Conservation (phyloP, 2,329 filamentous ascomycete genomes). For the Colletotrichum sp. region DNA sequence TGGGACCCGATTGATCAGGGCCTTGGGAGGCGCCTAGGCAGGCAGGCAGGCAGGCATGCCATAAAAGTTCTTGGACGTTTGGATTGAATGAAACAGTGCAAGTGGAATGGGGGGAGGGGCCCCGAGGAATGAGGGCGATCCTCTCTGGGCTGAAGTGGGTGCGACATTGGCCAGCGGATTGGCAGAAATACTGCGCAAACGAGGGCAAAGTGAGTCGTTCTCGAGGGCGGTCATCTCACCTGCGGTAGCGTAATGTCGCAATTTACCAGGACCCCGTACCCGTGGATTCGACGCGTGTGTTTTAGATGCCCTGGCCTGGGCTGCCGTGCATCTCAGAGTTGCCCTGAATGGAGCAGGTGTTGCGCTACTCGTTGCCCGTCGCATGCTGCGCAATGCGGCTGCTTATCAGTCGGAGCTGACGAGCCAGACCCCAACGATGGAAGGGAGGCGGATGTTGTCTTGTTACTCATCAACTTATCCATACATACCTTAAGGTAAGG, state of each 20-base stretch:
- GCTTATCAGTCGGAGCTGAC: background rate
- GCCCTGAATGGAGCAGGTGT: background rate
- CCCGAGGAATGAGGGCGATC: conserved; percentile 7
- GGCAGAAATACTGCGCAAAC: conserved; percentile 3
- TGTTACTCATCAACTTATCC: background rate
- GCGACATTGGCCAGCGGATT: background rate
- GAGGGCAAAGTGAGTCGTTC: background rate
- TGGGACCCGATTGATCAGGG: background rate
- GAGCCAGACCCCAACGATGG: background rate
- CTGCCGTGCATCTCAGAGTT: background rate
- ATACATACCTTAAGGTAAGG: background rate
- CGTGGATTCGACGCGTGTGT: background rate
- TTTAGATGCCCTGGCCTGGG: background rate
- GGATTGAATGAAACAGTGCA: background rate
- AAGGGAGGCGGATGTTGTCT: background rate
- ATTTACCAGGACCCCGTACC: background rate
- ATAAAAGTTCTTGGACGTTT: background rate
- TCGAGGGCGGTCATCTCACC: conserved; percentile 5
- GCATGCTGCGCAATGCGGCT: background rate
- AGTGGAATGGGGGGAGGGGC: conserved; percentile 6
- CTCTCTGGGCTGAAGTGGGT: conserved; percentile 18
- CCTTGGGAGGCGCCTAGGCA: background rate
- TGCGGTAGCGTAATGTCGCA: conserved; percentile 8
- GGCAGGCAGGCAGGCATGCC: background rate
- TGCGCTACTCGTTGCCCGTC: background rate